Conservation (phyloP, 345 rosid genomes). For the Hibiscus syriacus region DNA sequence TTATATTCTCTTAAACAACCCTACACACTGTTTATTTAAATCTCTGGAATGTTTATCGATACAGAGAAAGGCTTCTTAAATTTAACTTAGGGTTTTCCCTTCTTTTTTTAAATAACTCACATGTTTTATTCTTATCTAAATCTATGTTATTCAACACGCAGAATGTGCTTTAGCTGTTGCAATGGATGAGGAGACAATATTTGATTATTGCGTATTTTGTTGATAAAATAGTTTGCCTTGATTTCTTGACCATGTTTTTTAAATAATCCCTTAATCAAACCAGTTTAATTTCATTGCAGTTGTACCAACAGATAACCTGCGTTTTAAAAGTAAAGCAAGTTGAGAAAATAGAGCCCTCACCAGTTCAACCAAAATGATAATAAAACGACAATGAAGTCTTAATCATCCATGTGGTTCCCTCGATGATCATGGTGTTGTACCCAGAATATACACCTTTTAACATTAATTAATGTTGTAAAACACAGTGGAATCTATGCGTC, state of each 20-base stretch:
- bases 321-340: not conserved
- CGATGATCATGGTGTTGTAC: slow-evolving; percentile 17
- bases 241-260: too few relatives aligned
- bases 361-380: slow-evolving; percentile 4
- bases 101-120: not conserved
- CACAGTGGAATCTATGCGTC: slow-evolving; percentile 21
- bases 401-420: slow-evolving; percentile 22
- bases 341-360: slow-evolving; percentile 15
- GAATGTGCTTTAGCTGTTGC: too few relatives aligned
- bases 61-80: not conserved
- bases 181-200: too few relatives aligned
- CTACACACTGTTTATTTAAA: not conserved
- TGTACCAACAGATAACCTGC: slow-evolving; percentile 4
- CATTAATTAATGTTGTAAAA: slow-evolving; percentile 19
- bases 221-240: not conserved
- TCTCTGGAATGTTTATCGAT: not conserved
- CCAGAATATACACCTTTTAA: slow-evolving; percentile 14
- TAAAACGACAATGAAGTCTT: slow-evolving; percentile 22
- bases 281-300: not conserved
- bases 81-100: not conserved
- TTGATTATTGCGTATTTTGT: not conserved
- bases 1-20: not conserved
- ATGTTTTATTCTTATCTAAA: not conserved
- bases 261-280: too few relatives aligned
- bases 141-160: not conserved